These are phyloP conservation scores for Yamadazyma philogaea DNA, from an alignment of 805 yeast species.

Conservation along the genomic window DNA sequence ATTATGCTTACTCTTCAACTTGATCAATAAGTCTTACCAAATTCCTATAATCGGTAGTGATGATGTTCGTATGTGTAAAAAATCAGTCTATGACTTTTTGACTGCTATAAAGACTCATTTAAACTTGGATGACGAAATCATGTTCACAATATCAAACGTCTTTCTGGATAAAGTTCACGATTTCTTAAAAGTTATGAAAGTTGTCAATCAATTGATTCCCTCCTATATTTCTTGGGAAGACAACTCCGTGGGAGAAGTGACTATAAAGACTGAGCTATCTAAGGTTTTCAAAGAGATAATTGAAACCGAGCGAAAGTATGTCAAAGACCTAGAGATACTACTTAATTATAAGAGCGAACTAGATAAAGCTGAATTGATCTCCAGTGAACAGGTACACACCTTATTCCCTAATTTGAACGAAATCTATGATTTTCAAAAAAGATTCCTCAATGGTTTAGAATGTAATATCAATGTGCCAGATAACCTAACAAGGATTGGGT, in stretches of 20 bases:
- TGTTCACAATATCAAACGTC: conserved; percentile 88
- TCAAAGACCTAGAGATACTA: conserved; percentile 81
- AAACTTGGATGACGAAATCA: conserved; percentile 70
- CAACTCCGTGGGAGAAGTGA: conserved; percentile 21
- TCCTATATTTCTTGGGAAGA: conserved; percentile 21
- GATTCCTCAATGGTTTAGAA: conserved; percentile 84
- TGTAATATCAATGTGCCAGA: conserved; percentile 76
- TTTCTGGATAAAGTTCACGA: conserved; percentile 80
- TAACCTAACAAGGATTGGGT: conserved; percentile 80
- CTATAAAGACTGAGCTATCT: conserved; percentile 55
- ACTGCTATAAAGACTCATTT: conserved; percentile 79
- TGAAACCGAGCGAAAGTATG: conserved; percentile 89
- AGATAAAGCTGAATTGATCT: conserved; percentile 58
- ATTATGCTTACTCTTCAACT: conserved; percentile 78
- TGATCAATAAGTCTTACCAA: conserved; percentile 36
- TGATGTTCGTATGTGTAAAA: conserved; percentile 81
- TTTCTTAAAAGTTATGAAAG: conserved; percentile 68
- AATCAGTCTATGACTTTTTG: conserved; percentile 85
- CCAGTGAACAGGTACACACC: conserved; percentile 75
- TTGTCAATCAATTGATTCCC: conserved; percentile 57
- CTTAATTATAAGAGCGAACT: conserved; percentile 67
- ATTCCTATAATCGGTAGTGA: conserved; percentile 68
- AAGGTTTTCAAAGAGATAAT: conserved; percentile 82
- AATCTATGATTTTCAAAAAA: conserved; percentile 86
- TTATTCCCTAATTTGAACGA: conserved; percentile 82